Base-by-base conservation (phyloP, 179 eudicot species). In the Actinidia arguta region DNA sequence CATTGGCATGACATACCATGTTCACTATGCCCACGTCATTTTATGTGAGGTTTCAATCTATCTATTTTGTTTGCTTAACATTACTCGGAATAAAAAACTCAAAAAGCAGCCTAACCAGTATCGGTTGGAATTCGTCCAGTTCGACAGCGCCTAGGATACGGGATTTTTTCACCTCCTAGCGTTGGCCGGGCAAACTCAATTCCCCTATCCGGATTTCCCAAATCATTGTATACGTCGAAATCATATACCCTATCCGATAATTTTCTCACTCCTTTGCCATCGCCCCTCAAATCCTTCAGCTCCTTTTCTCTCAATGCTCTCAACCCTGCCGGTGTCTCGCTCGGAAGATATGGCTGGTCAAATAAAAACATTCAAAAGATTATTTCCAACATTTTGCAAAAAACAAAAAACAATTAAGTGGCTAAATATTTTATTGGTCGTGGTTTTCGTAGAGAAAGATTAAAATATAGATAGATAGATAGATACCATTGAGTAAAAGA, bases 91-190 rank as follows among this genome's bases (percentile, higher is more conserved):
- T n/a, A n/a, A n/a, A n/a, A n/a, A n/a, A n/a, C n/a, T n/a, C n/a
- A n/a, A n/a, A n/a, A n/a, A n/a, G n/a, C 11, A 27, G 44, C 72
- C 87, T 85, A 59, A 94, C 97, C 98, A 13, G 95, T 90, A 76
- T 91, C 91, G 25, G 88, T 62, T 11, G 93, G 91, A 51, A 89
- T 84, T 48, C 99, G 93, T 22, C 99, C 99, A 51, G 99, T 95
- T 63, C 98, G 98, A 76, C 99, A 96, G 0, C 99, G 91, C 55
- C 98, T 85, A n/a, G 99, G 98, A 63, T 91, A 95, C 0, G 99
- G 99, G 52, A 88, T 89, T 46, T 82, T 84, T 62, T 91, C 71
- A 25, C 98, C 98, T 18, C 99, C 99, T 18, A 95, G 93, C 1
- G 82, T 64, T 0, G 98, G 99, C 24, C 99, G 91, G 71, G 87